Percentiles rank a stretch among this genome's conserved stretches.
Conservation (phyloP, 176 grass and related monocot genomes). For the Zoysia pacifica region DNA sequence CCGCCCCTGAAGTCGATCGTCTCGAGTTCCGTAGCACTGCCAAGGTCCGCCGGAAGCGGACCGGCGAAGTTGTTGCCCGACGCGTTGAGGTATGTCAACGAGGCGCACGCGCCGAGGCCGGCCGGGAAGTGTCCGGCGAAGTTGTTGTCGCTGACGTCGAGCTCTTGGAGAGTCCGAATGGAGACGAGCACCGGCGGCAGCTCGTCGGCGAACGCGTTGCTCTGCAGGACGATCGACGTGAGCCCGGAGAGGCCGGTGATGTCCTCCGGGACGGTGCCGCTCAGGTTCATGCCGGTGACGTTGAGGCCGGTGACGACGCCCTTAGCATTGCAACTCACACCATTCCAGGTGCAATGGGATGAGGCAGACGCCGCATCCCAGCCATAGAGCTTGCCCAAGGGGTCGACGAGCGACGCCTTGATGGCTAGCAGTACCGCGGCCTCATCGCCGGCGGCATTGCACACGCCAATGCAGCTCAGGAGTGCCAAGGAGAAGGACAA, state of each 20-base stretch:
- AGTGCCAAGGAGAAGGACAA: slow-evolving; percentile 50
- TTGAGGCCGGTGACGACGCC: slow-evolving; percentile 75
- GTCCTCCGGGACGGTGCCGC: slow-evolving; percentile 62
- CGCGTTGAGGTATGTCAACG: slow-evolving; percentile 61
- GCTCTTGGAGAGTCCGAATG: slow-evolving; percentile 50
- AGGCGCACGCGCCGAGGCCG: slow-evolving; percentile 55
- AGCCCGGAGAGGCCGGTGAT: slow-evolving; percentile 58
- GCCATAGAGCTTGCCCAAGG: slow-evolving; percentile 47
- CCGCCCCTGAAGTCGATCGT: slow-evolving; percentile 75
- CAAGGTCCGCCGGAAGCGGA: slow-evolving; percentile 65
- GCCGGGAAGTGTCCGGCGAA: slow-evolving; percentile 75
- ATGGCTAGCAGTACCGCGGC: slow-evolving; percentile 57
- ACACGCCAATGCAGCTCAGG: slow-evolving; percentile 41
- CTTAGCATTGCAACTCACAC: slow-evolving; percentile 54
- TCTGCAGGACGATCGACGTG: slow-evolving; percentile 63
- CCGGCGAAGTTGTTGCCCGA: slow-evolving; percentile 95
- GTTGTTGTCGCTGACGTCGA: slow-evolving; percentile 91
- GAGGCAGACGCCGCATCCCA: slow-evolving; percentile 48
- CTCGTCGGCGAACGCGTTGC: slow-evolving; percentile 64
- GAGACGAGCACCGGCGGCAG: slow-evolving; percentile 53
- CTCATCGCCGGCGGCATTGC: slow-evolving; percentile 48
- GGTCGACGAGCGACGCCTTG: slow-evolving; percentile 66
- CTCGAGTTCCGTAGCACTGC: slow-evolving; percentile 59
- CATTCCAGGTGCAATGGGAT: slow-evolving; percentile 69
- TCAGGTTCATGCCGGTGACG: slow-evolving; percentile 76